Conservation (phyloP, 2,329 filamentous ascomycete species). For the Zopfia rhizophila region DNA sequence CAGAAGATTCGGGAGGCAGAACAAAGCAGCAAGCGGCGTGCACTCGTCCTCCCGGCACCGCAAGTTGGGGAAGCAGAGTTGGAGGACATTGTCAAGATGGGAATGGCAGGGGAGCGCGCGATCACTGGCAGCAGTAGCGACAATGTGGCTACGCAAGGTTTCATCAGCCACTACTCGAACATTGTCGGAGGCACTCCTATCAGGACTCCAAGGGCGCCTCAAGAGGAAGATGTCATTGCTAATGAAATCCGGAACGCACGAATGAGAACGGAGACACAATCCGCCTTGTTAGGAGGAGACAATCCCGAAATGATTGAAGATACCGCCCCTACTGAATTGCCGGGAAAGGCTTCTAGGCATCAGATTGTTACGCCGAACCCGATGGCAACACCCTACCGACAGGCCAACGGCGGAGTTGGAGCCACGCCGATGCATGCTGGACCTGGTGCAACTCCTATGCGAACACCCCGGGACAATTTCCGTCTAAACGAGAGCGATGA, state of each 20-base stretch:
- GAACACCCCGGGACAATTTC: conserved; percentile 89
- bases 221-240: conserved; percentile 93
- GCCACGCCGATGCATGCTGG: conserved; percentile 71
- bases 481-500: conserved; percentile 79
- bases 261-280: conserved; percentile 91
- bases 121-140: conserved; percentile 82
- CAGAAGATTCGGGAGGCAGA: conserved; percentile 96
- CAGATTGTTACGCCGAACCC: conserved; percentile 93
- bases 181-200: conserved; percentile 87
- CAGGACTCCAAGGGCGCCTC: conserved; percentile 87
- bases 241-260: conserved; percentile 97
- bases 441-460: conserved; percentile 82
- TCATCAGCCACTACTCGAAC: conserved; percentile 86
- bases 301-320: conserved; percentile 91
- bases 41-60: conserved; percentile 84
- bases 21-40: conserved; percentile 90
- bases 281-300: conserved; percentile 90
- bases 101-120: conserved; percentile 89
- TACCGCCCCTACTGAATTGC: conserved; percentile 84
- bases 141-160: conserved; percentile 83
- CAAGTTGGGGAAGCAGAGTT: conserved; percentile 93
- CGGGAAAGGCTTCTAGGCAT: conserved; percentile 83
- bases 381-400: conserved; percentile 86
- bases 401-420: conserved; percentile 68
- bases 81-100: conserved; percentile 99